Percentiles rank a stretch among this genome's conserved stretches.
Evolutionary conservation across 2,329 filamentous ascomycete genomes (phyloP).

Genomic region (Ceratocystis papillata): DNA sequence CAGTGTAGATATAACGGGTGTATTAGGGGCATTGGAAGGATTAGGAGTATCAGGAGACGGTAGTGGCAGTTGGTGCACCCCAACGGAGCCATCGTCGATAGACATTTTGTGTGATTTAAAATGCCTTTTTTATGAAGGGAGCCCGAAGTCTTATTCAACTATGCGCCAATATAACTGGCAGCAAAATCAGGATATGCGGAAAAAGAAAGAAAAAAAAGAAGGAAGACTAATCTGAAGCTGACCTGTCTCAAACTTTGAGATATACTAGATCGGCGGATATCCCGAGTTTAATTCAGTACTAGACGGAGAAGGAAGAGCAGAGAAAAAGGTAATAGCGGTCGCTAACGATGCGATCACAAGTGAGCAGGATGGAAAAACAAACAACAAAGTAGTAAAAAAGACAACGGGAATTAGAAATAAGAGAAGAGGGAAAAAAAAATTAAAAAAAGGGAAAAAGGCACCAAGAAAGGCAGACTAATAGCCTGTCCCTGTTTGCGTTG

Average conservation of each 20-base stretch:
- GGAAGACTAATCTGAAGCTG: background rate
- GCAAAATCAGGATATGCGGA: background rate
- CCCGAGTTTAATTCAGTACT: background rate
- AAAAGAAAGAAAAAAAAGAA: background rate
- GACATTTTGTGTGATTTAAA: background rate
- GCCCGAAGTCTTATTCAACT: background rate
- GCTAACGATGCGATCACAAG: background rate
- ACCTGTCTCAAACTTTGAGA: conserved; percentile 9
- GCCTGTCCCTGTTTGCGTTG: background rate
- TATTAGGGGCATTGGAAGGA: background rate
- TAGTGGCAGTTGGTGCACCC: background rate
- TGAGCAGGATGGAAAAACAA: background rate
- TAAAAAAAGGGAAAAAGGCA: background rate
- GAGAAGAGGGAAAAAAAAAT: background rate
- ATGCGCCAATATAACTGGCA: background rate
- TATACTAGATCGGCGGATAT: background rate
- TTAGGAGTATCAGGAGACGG: conserved; percentile 10
- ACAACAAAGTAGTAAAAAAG: background rate
- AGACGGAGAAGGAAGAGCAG: background rate
- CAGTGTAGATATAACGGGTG: background rate
- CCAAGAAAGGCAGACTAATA: background rate
- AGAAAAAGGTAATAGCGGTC: background rate
- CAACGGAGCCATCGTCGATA: background rate
- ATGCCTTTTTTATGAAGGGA: background rate
- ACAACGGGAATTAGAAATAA: background rate